A percentile compares a stretch with the other conserved stretches of the same genome.
Conservation (phyloP, 768 basidiomycete genomes). For the Russula brevipes region DNA sequence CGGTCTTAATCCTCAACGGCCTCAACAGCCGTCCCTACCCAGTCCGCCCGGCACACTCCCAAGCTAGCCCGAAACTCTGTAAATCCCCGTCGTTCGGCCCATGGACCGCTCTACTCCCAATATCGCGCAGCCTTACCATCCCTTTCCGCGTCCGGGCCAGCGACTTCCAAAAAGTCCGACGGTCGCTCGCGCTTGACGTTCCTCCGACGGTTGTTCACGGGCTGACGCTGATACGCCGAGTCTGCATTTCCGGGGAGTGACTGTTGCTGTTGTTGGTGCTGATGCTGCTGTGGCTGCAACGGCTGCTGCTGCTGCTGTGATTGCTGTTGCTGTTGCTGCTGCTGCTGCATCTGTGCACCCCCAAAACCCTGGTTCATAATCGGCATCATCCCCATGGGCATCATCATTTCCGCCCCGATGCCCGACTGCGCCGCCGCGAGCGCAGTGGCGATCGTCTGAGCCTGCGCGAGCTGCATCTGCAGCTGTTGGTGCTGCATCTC, state of each 20-base stretch:
- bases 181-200: slow-evolving; percentile 78
- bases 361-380: slow-evolving; percentile 20
- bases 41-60: background rate
- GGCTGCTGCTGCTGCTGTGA: slow-evolving; percentile 40
- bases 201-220: slow-evolving; percentile 73
- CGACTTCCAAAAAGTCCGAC: slow-evolving; percentile 74
- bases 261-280: slow-evolving; percentile 40
- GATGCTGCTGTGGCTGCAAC: slow-evolving; percentile 33
- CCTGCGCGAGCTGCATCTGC: slow-evolving; percentile 73
- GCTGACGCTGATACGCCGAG: slow-evolving; percentile 82
- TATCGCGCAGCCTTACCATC: slow-evolving; percentile 66
- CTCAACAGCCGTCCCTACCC: background rate
- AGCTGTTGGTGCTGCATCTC: slow-evolving; percentile 80
- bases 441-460: slow-evolving; percentile 65
- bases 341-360: slow-evolving; percentile 21
- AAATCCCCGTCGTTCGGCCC: background rate
- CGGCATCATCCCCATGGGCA: slow-evolving; percentile 27
- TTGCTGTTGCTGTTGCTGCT: slow-evolving; percentile 38
- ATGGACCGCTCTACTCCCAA: slow-evolving; percentile 55
- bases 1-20: background rate
- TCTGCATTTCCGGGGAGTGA: slow-evolving; percentile 68
- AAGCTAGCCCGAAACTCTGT: background rate
- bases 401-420: slow-evolving; percentile 41
- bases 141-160: slow-evolving; percentile 42
- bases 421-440: slow-evolving; percentile 37